These are phyloP conservation scores for Aspergillus latus DNA, from an alignment of 2,329 filamentous ascomycete species.

Conservation along the genomic window DNA sequence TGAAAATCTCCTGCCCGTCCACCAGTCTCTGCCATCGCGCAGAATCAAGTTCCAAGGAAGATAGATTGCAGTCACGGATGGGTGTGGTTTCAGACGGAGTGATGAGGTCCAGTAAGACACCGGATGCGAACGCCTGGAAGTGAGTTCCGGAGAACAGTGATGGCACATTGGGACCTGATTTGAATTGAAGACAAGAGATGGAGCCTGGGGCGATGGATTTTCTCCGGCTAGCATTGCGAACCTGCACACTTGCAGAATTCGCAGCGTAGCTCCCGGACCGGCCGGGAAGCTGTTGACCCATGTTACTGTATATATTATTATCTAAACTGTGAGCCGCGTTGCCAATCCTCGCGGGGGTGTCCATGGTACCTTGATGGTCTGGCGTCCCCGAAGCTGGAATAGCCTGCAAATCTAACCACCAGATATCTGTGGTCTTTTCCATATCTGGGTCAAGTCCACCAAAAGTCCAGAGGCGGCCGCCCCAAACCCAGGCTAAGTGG, in stretches of 20 bases:
- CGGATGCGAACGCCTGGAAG: conserved; percentile 92
- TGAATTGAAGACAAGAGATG: conserved; percentile 86
- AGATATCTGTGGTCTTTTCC: conserved; percentile 93
- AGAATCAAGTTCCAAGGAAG: conserved; percentile 80
- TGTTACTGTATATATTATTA: conserved; percentile 37
- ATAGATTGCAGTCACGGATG: conserved; percentile 84
- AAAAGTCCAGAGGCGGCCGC: conserved; percentile 92
- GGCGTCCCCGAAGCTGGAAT: conserved; percentile 78
- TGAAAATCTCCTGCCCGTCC: conserved; percentile 91
- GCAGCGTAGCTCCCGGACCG: conserved; percentile 65
- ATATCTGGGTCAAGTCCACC: conserved; percentile 93
- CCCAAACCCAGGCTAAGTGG: conserved; percentile 91
- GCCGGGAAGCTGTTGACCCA: conserved; percentile 35
- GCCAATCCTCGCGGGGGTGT: conserved; percentile 36
- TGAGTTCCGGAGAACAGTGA: conserved; percentile 88
- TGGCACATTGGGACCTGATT: conserved; percentile 81
- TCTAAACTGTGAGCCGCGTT: conserved; percentile 42
- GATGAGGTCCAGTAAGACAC: conserved; percentile 88
- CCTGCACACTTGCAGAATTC: conserved; percentile 63
- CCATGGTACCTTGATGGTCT: conserved; percentile 58
- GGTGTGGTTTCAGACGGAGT: conserved; percentile 87
- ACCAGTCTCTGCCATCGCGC: conserved; percentile 93
- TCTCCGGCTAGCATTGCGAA: conserved; percentile 52
- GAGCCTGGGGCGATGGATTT: conserved; percentile 71
- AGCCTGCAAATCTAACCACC: conserved; percentile 95